Evolutionary conservation across 352 stramenopile species (phyloP), one percentile per base, ranked within the genome.

Genomic region (Phytopythium delawarense): DNA sequence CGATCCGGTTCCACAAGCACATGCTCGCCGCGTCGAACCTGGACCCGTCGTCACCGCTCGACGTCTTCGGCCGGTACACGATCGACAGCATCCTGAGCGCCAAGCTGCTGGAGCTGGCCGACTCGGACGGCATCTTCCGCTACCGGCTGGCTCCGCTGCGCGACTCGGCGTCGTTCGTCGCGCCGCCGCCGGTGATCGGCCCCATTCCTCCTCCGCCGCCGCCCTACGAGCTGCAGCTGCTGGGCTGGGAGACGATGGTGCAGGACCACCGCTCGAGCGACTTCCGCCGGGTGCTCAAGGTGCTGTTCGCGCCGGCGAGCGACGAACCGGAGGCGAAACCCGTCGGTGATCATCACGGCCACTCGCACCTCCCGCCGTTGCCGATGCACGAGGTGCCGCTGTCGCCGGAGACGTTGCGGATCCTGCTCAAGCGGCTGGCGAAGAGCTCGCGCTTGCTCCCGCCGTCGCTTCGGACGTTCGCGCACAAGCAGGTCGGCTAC

Each of bases 191-290:
- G 13, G 51, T 59, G 55, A 8, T 52, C 39, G 40, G 45, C 13
- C 48, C 37, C 30, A 13, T 50, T 44, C 53, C 18, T 57, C 16
- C 44, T 34, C 21, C 34, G 5, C 55, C 48, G 35, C 20, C 56
- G 12, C 45, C 64, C 23, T 61, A 79, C 34, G 57, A 71, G 50
- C 32, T 91, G 52, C 84, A 93, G 55, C 55, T 93, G 34, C 63
- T 93, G 12, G 87, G 75, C 61, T 93, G 84, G 84, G 81, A 93
- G 32, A 82, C 79, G 4, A 87, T 79, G 72, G 69, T 90, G 30
- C 74, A 80, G 32, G 56, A 58, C 16, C 57, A 71, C 7, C 45
- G 58, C 42, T 59, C 50, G 4, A 53, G 25, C 5, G 66, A 61
- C 25, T 89, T 88, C 53, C 63, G 63, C 20, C 76, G 81, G 20